Base-by-base conservation (phyloP, 148 eudicot species). In the Camellia japonica region DNA sequence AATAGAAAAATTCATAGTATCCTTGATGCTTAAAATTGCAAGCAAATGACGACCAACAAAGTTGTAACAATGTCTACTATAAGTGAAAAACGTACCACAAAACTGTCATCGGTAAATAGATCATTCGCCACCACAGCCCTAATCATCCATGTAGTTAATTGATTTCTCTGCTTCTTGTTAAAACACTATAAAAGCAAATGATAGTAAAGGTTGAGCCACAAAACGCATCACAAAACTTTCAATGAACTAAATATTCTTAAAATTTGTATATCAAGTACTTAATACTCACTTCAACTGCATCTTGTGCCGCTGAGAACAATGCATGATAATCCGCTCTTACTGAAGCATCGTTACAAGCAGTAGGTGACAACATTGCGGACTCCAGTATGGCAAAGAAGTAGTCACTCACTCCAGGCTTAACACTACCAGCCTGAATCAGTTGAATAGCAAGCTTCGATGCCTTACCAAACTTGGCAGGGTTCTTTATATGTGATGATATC, bases 371-470 rank as follows among this genome's bases (percentile, higher is more conserved):
- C 99, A 96, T 93, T 61, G 97, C 90, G 73, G 98, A 88, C 87
- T 93, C 99, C 73, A 93, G 89, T 68, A 96, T 82, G 49, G 89
- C 83, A 83, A 88, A 90, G 86, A 93, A 96, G 81, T 89, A 79
- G 68, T 87, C 91, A 59, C 88, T 86, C 15, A 91, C 93, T 79
- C 86, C 91, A 77, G 92, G 85, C 83, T 85, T 93, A 73, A 96
- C 89, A 82, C 98, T 96, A 64, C 94, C 94, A 68, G 97, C 93
- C 83, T 92, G 91, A 84, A 96, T 91, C 70, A 96, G 84, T 80
- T 96, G 99, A 85, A 93, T 81, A 56, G 92, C 98, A 82, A 96
- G 90, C 85, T 93, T 96, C 41, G 99, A 96, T 18, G 99, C 99
- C 87, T 93, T 96, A 59, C 83, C 83, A 71, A 93, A 89, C 77